A percentile compares a stretch with the other conserved stretches of the same genome.
Evolutionary conservation across 257 asterid genomes (phyloP).

Genomic region (Cruciata laevipes): DNA sequence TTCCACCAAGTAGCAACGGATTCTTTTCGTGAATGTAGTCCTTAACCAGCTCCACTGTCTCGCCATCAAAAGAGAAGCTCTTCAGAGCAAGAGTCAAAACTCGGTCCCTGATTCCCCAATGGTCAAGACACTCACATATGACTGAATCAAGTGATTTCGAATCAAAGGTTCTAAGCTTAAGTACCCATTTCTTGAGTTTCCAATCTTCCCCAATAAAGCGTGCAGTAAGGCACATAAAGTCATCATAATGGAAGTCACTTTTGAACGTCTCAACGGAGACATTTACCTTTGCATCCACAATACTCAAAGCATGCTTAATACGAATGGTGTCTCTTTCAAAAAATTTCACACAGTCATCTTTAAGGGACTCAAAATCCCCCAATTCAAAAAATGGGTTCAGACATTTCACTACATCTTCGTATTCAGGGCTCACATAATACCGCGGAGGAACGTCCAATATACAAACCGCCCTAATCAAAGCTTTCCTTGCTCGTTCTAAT

Average conservation of each 20-base stretch:
- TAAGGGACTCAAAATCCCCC: too few relatives aligned
- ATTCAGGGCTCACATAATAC: too few relatives aligned
- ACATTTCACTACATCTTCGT: too few relatives aligned
- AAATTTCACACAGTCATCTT: too few relatives aligned
- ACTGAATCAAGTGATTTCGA: not conserved
- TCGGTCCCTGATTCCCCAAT: not conserved
- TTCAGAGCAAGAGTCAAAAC: not conserved
- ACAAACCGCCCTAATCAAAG: too few relatives aligned
- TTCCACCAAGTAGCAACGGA: not conserved
- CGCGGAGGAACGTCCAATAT: too few relatives aligned
- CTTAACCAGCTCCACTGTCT: not conserved
- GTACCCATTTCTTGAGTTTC: conserved; percentile 1
- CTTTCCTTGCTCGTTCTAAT: too few relatives aligned
- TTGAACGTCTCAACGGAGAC: too few relatives aligned
- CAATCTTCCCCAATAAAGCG: not conserved
- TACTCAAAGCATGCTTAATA: too few relatives aligned
- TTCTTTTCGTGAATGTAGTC: not conserved
- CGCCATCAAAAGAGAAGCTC: not conserved
- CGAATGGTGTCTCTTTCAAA: not conserved
- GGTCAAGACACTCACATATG: not conserved
- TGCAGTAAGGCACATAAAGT: not conserved
- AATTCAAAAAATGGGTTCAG: too few relatives aligned
- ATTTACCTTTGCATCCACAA: not conserved
- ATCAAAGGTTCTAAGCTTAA: not conserved
- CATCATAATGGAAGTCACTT: too few relatives aligned